A percentile compares a stretch with the other conserved stretches of the same genome.
phyloP scores from a whole-genome alignment of 768 basidiomycete genomes.

The Imleria badia region DNA sequence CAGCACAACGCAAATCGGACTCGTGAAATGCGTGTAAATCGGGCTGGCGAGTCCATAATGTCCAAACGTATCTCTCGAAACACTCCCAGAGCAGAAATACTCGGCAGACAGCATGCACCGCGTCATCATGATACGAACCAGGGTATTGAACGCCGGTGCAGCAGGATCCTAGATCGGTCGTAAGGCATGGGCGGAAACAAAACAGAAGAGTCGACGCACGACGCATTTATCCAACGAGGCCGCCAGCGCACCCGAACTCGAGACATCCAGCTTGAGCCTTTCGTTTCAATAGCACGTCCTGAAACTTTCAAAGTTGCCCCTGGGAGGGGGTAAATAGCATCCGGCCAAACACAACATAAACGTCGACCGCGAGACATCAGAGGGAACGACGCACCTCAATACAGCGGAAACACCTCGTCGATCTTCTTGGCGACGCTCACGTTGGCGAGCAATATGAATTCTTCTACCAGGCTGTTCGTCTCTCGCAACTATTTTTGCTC shows the following conservation, averaged over 20 bases:
- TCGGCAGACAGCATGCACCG: constrained; percentile 98
- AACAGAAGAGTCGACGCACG: too few relatives aligned
- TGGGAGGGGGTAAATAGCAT: constrained; percentile 89
- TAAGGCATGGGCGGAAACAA: constrained; percentile 12
- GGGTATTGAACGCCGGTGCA: constrained; percentile 92
- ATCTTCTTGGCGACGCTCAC: constrained; percentile 91
- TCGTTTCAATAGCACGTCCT: constrained; percentile 87
- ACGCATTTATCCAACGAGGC: constrained; percentile 84
- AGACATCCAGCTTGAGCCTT: constrained; percentile 85
- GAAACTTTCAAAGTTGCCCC: constrained; percentile 93
- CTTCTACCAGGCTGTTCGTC: constrained; percentile 96
- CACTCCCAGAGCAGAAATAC: constrained; percentile 97
- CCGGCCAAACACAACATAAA: constrained; percentile 40
- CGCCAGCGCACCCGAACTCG: constrained; percentile 87
- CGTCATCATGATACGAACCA: constrained; percentile 99
- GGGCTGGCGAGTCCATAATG: constrained; percentile 71
- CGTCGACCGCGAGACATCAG: background rate
- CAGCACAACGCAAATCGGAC: constrained; percentile 94
- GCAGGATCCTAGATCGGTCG: constrained; percentile 58
- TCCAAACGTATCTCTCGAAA: constrained; percentile 82
- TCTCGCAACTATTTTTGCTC: constrained; percentile 91
- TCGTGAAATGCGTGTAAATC: constrained; percentile 85
- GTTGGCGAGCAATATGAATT: constrained; percentile 98
- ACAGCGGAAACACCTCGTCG: constrained; percentile 96
- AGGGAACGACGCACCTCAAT: constrained; percentile 51